These are phyloP conservation scores for Lachnellula subtilissima DNA, from an alignment of 2,329 filamentous ascomycete species.

Conservation along the genomic window DNA sequence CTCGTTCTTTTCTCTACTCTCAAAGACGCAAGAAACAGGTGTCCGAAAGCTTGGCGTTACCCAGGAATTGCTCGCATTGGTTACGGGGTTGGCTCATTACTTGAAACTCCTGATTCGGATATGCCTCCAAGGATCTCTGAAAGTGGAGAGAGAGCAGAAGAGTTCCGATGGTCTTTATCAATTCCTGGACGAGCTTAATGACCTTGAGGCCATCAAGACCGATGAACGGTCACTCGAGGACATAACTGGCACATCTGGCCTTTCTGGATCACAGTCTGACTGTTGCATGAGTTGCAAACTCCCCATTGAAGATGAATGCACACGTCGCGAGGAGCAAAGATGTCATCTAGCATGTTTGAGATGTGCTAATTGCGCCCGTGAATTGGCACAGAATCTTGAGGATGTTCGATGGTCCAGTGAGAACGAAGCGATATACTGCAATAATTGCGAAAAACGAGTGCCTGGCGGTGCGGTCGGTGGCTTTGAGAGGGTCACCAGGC, in stretches of 20 bases:
- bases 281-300: conserved; percentile 77
- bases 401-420: conserved; percentile 67
- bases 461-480: conserved; percentile 47
- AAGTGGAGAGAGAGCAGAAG: conserved; percentile 78
- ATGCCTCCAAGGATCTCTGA: conserved; percentile 87
- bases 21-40: conserved; percentile 90
- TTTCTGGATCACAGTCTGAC: conserved; percentile 75
- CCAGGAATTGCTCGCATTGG: conserved; percentile 93
- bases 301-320: conserved; percentile 92
- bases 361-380: conserved; percentile 66
- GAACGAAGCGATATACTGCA: conserved; percentile 68
- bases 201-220: conserved; percentile 72
- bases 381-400: conserved; percentile 63
- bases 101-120: conserved; percentile 96
- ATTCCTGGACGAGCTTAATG: conserved; percentile 78
- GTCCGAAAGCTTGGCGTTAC: conserved; percentile 90
- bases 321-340: conserved; percentile 66
- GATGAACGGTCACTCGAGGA: conserved; percentile 66
- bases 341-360: conserved; percentile 79
- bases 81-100: conserved; percentile 94
- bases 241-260: conserved; percentile 57
- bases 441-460: conserved; percentile 55
- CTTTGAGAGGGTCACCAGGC: conserved; percentile 73
- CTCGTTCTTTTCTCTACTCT: conserved; percentile 90
- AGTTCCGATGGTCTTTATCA: conserved; percentile 70